These are phyloP conservation scores for Fusarium praegraminearum DNA, from an alignment of 2,329 filamentous ascomycete genomes.

Conservation along the genomic window DNA sequence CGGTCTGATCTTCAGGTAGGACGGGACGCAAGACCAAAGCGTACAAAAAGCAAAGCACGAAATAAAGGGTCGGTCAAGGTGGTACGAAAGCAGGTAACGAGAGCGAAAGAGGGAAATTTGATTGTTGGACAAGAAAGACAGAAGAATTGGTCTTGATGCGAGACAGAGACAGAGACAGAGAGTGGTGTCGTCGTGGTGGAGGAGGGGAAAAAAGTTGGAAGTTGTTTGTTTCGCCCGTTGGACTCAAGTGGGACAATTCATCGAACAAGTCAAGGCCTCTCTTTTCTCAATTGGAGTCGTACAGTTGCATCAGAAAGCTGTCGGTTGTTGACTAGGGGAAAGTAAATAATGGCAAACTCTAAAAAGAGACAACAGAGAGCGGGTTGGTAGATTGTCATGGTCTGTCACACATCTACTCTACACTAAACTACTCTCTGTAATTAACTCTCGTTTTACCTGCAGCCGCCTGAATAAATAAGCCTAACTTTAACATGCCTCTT, in stretches of 20 bases:
- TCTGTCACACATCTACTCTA: slow-evolving; percentile 26
- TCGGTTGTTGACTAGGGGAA: slow-evolving; percentile 28
- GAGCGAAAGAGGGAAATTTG: background rate
- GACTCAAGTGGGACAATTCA: slow-evolving; percentile 33
- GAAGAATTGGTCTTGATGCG: slow-evolving; percentile 1
- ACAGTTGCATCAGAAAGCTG: background rate
- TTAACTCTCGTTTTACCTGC: background rate
- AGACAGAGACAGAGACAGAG: background rate
- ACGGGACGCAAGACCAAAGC: slow-evolving; percentile 29
- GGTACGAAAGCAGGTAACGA: slow-evolving; percentile 1
- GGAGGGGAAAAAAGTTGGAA: slow-evolving; percentile 33
- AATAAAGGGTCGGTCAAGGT: slow-evolving; percentile 20
- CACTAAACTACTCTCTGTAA: slow-evolving; percentile 8
- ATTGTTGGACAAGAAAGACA: background rate
- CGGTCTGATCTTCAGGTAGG: slow-evolving; percentile 19
- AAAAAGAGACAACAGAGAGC: background rate
- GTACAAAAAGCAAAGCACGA: slow-evolving; percentile 32
- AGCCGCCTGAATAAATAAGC: background rate
- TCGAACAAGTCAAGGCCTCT: background rate
- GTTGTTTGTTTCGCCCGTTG: slow-evolving; percentile 9
- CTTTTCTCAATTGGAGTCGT: slow-evolving; percentile 1
- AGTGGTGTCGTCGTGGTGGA: slow-evolving; percentile 17
- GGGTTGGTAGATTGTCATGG: slow-evolving; percentile 2
- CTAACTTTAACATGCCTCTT: slow-evolving; percentile 3
- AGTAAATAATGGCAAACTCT: slow-evolving; percentile 35